Percentiles rank a stretch among this genome's conserved stretches.
Conservation (phyloP, 169 alveolate species). For the Plasmodium ovale region DNA sequence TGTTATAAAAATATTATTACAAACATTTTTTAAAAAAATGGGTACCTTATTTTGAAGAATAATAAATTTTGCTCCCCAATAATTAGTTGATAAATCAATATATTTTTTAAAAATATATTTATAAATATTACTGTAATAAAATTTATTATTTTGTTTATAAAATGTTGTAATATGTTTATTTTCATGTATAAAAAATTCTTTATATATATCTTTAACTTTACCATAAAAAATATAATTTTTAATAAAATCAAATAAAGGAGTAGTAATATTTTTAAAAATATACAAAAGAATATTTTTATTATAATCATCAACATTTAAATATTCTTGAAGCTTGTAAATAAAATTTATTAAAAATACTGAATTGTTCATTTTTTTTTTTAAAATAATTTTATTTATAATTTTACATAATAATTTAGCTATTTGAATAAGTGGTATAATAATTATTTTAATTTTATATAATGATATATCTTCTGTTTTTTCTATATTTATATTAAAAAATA, state of each 20-base stretch:
- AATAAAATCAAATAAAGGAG: conserved; percentile 68
- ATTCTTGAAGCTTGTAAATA: conserved; percentile 64
- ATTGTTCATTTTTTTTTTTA: conserved; percentile 48
- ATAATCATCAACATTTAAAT: conserved; percentile 52
- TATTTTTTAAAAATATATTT: conserved; percentile 65
- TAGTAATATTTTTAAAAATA: conserved; percentile 66
- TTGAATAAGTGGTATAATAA: conserved; percentile 46
- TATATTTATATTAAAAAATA: conserved; percentile 63
- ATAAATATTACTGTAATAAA: conserved; percentile 48
- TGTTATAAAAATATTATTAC: conserved; percentile 57
- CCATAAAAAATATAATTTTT: conserved; percentile 71
- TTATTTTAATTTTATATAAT: conserved; percentile 59
- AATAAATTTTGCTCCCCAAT: conserved; percentile 76
- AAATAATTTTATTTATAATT: conserved; percentile 62
- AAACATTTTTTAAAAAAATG: conserved; percentile 24
- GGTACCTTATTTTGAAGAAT: conserved; percentile 53
- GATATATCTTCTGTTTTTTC: conserved; percentile 72
- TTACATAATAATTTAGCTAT: conserved; percentile 50
- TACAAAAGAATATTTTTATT: conserved; percentile 59
- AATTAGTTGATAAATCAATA: conserved; percentile 68
- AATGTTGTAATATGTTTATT: conserved; percentile 71
- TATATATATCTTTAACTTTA: conserved; percentile 56
- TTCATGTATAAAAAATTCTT: conserved; percentile 72
- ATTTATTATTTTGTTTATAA: conserved; percentile 64
- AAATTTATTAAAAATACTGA: conserved; percentile 56